phyloP scores from a whole-genome alignment of 306 rosid species.

The Vachellia collinsii region DNA sequence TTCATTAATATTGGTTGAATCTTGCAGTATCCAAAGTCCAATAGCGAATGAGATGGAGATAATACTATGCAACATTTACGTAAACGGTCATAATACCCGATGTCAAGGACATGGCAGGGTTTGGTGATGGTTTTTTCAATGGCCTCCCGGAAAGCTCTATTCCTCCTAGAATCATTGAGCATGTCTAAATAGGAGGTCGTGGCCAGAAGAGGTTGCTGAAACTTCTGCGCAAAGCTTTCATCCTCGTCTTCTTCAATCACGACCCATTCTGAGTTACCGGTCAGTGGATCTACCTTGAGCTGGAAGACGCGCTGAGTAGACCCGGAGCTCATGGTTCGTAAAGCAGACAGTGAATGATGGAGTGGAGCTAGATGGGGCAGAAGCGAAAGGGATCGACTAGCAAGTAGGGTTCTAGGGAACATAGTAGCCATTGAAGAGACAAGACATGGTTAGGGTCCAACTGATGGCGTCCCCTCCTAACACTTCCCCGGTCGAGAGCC shows the following conservation, averaged over 20 bases:
- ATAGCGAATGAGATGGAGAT: background rate
- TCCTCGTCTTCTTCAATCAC: constrained; percentile 68
- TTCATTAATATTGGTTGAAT: background rate
- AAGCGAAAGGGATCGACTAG: constrained; percentile 27
- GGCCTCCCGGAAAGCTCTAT: constrained; percentile 75
- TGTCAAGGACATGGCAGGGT: constrained; percentile 85
- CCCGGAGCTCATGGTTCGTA: constrained; percentile 64
- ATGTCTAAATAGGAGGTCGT: constrained; percentile 89
- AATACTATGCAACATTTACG: background rate
- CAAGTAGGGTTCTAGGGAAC: constrained; percentile 45
- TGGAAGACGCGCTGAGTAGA: constrained; percentile 68
- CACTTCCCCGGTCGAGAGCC: background rate
- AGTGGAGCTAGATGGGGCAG: constrained; percentile 16
- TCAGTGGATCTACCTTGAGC: constrained; percentile 74
- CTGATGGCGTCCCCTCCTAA: background rate
- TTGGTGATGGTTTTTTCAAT: constrained; percentile 66
- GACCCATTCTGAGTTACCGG: constrained; percentile 94
- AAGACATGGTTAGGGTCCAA: background rate
- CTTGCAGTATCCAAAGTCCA: background rate
- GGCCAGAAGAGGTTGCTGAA: constrained; percentile 62
- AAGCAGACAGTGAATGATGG: constrained; percentile 17
- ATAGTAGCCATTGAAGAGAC: constrained; percentile 40
- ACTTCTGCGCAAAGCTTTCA: constrained; percentile 20
- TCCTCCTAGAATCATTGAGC: constrained; percentile 82
- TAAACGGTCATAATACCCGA: constrained; percentile 55